Percentiles rank a stretch among this genome's conserved stretches.
Conservation (phyloP, 1,139 yeast genomes). For the Eremothecium gossypii region DNA sequence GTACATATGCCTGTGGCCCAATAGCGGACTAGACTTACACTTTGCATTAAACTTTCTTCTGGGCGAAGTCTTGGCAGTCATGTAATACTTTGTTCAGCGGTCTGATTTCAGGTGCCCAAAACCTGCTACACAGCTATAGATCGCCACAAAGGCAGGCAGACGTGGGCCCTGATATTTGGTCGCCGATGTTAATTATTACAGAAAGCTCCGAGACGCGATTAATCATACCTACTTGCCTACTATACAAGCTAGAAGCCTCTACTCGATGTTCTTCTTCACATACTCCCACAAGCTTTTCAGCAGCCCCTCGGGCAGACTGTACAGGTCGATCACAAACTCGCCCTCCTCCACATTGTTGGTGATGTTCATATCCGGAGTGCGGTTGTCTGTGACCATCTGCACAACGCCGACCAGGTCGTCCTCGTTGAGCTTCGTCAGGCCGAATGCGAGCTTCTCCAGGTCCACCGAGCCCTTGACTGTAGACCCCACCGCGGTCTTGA, state of each 20-base stretch:
- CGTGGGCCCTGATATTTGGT: neutral
- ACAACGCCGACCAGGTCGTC: constrained; percentile 92
- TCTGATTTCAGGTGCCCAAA: no score
- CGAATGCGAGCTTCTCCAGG: constrained; percentile 82
- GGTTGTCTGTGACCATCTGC: constrained; percentile 95
- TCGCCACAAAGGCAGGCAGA: no score
- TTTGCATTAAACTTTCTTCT: no score
- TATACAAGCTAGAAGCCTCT: constrained; percentile 3
- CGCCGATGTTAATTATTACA: constrained; percentile 1
- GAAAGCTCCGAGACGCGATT: neutral
- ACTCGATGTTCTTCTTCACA: constrained; percentile 52
- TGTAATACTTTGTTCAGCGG: no score
- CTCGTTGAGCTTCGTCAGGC: constrained; percentile 78
- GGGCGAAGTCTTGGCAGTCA: no score
- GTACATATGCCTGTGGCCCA: no score
- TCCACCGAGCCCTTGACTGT: constrained; percentile 67
- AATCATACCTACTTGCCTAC: constrained; percentile 1
- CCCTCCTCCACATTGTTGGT: constrained; percentile 95
- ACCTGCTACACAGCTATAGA: no score
- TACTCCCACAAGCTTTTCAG: constrained; percentile 93
- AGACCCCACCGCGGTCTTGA: constrained; percentile 36
- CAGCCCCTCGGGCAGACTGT: constrained; percentile 85
- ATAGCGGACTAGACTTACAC: no score
- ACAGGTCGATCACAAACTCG: constrained; percentile 93
- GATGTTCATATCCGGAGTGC: constrained; percentile 91